These are phyloP conservation scores for Fusarium marasasianum DNA, from an alignment of 2,329 filamentous ascomycete species.

Conservation along the genomic window DNA sequence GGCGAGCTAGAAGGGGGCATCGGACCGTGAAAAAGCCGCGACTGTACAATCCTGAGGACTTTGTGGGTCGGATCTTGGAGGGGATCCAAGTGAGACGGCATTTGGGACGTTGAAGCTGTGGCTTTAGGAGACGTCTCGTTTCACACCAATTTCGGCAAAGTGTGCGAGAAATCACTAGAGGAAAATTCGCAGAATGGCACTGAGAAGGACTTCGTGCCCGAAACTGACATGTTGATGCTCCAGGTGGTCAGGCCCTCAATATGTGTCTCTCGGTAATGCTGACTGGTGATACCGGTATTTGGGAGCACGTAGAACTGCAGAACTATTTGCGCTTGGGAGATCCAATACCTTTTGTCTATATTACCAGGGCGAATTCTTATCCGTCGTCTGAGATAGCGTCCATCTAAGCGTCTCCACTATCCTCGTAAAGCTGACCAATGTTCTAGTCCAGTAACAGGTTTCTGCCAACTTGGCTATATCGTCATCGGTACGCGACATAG, in stretches of 20 bases:
- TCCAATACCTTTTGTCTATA: background rate
- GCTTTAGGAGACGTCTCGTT: rapidly evolving
- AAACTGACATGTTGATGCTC: background rate
- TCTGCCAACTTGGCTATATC: background rate
- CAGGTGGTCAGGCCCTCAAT: background rate
- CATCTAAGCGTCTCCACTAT: too few species aligned
- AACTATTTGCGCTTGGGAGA: background rate
- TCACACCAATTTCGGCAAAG: rapidly evolving
- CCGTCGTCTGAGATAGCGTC: too few species aligned
- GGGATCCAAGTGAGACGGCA: background rate
- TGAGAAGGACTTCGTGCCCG: background rate
- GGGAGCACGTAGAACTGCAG: background rate
- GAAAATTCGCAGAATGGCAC: background rate
- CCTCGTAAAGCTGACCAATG: background rate
- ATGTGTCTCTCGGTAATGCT: background rate
- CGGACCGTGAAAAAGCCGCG: rapidly evolving
- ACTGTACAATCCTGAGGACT: background rate
- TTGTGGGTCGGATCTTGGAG: background rate
- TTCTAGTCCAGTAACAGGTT: background rate
- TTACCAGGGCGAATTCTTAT: too few species aligned
- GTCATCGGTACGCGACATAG: rapidly evolving
- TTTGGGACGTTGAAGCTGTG: rapidly evolving
- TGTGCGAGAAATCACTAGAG: rapidly evolving
- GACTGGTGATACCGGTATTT: background rate
- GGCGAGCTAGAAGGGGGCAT: too few species aligned